Base-by-base conservation (phyloP, 2,329 filamentous ascomycete genomes). In the Fusarium clavum region DNA sequence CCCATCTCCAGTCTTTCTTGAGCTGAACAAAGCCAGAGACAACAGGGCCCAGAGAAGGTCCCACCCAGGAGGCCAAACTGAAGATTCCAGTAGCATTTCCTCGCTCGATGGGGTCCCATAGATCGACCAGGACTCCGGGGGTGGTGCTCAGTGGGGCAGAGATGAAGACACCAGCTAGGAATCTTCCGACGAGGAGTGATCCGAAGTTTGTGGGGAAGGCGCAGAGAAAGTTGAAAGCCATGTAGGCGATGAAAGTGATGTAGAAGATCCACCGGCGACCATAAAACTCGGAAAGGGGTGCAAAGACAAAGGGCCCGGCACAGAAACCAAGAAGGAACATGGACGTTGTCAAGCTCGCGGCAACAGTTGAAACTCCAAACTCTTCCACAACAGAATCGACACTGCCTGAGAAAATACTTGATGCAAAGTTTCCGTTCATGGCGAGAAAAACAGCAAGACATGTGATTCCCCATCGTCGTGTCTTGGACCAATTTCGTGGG, bases 251-350 rank as follows among this genome's bases (percentile, higher is more conserved):
- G 73, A 87, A 87, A 0, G 81, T 81, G 48, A 83, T 75, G 73
- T 86, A 84, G 69, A 88, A 86, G 48, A 88, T 82, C 80, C 82
- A 85, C 70, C 85, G 73, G 10, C 86, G 80, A 14, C 87, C 86
- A 74, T 86, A 89, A 61, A 88, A 86, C 75, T 89, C 87, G 40
- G 82, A 86, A 22, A 88, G 72, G 0, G 87, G 88, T 2, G 87
- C 87, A 71, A 87, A 90, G 4, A 88, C 51, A 5, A 90, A 78
- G 1, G 88, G 88, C 0, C 88, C 88, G 4, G 85, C 83, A 65
- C 85, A 86, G 75, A 90, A 90, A 6, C 79, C 86, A 6, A 88
- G 79, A 27, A 88, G 78, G 69, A 88, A 89, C 12, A 88, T 74
- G 0, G 85, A 86, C 45, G 87, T 84, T 2, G 85, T 84, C 11